Evolutionary conservation across 495 filamentous ascomycete genomes (phyloP), one percentile per base, ranked within the genome.

Genomic region (Aspergillus bertholletiae): DNA sequence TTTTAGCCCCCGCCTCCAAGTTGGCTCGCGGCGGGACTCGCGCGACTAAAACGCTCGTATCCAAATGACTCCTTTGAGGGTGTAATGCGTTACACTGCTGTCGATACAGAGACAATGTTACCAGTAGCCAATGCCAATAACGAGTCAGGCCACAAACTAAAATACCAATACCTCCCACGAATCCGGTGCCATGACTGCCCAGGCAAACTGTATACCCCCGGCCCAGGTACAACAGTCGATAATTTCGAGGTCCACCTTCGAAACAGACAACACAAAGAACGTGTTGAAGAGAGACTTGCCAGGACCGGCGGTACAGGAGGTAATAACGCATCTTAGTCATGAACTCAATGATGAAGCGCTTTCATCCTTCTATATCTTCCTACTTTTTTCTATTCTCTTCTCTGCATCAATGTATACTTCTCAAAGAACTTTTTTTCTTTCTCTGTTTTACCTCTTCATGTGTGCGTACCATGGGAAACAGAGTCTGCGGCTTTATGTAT

Each of bases 141-240:
- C 15, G 70, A 79, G 21, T 69, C 81, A 4, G 63, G 69, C 8
- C 66, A 72, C 51, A 74, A 67, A 50, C 69, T 88, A 55, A 86
- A 88, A 69, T 88, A 83, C 40, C 82, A 87, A 69, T 95, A 83
- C 56, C 76, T 95, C 35, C 91, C 94, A 1, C 81, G 94, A 26
- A 96, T 97, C 51, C 80, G 86, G 30, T 98, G 94, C 63, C 81
- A 84, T 39, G 94, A 97, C 65, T 97, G 94, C 70, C 89, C 93
- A 2, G 90, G 91, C 30, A 97, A 96, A 67, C 73, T 96, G 27
- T 98, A 98, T 67, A 96, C 88, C 0, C 87, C 90, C 1, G 88
- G 89, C 0, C 92, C 93, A 0, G 89, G 84, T 21, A 85, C 79
- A 63, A 90, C 91, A 0, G 86, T 91, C 11, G 84, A 85, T n/a